phyloP scores from a whole-genome alignment of 352 stramenopile species.

The Pythium brassicae region DNA sequence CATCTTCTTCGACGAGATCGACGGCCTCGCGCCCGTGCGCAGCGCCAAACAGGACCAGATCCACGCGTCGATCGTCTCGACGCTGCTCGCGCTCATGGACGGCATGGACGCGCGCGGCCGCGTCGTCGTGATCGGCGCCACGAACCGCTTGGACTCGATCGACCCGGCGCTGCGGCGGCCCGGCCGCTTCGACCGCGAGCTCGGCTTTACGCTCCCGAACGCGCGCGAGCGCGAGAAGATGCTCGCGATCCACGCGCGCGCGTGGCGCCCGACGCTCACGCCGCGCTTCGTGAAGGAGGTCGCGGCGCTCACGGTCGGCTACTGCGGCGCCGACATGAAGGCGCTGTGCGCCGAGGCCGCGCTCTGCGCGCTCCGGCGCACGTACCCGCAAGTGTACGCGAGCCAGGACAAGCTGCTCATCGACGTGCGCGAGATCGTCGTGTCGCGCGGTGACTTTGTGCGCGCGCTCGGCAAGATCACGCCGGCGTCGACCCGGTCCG shows the following conservation, averaged over 20 bases:
- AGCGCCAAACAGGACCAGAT: constrained; percentile 94
- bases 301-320: constrained; percentile 81
- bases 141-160: constrained; percentile 95
- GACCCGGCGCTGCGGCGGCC: constrained; percentile 94
- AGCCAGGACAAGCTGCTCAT: constrained; percentile 78
- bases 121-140: constrained; percentile 98
- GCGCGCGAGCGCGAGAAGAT: constrained; percentile 79
- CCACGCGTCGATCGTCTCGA: constrained; percentile 91
- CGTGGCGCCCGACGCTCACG: constrained; percentile 78
- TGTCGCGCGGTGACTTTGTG: constrained; percentile 67
- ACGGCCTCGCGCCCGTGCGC: constrained; percentile 88
- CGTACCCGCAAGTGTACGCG: constrained; percentile 86
- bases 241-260: constrained; percentile 83
- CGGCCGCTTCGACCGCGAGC: constrained; percentile 90
- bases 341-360: constrained; percentile 87
- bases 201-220: constrained; percentile 89
- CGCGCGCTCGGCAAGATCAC: constrained; percentile 80
- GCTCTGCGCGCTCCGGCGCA: constrained; percentile 80
- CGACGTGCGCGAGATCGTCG: constrained; percentile 62
- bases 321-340: constrained; percentile 91
- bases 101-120: constrained; percentile 82
- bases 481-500: constrained; percentile 64
- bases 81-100: constrained; percentile 91
- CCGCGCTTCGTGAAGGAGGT: constrained; percentile 67
- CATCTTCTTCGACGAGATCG: constrained; percentile 96